Base-by-base conservation (phyloP, 2,329 filamentous ascomycete genomes). In the Nothophaeocryptopus gaeumannii region DNA sequence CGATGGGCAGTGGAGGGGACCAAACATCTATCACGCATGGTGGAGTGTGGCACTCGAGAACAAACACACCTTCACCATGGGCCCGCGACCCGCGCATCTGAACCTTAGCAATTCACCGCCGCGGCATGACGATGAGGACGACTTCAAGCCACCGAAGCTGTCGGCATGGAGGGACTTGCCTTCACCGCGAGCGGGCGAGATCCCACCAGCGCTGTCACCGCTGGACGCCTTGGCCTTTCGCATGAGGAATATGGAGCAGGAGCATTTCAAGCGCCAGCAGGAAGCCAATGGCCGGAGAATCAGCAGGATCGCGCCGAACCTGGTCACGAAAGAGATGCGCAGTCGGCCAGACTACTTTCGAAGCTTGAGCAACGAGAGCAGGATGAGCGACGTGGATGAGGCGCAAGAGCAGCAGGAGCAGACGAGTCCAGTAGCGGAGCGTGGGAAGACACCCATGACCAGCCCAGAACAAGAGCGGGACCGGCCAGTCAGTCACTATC, bases 141-240 rank as follows among this genome's bases (percentile, higher is more conserved):
- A 58, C 49, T 58, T 61, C 47, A 51, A 57, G 15, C 63, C 61
- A 34, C 61, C 63, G 20, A 55, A 56, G 31, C 47, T 58, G 20
- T 55, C 55, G 35, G 63, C 62, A 50, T 51, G 63, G 38, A 60
- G 65, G 54, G 67, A 70, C 61, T 68, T 77, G 16, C 74, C 75
- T 39, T 76, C 74, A 51, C 75, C 75, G 35, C 72, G 73, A 48
- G 66, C 71, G n/a, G 75, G 75, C 67, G 70, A 83, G 61, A 80
- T 87, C 1, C 92, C 93, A 14, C 93, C 93, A 5, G 88, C 93
- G 45, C 78, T 97, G 49, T 97, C 93, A 7, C 93, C 93, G 9
- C 80, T 99, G 58, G 93, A 99, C 77, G 92, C 92, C 40, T 95
- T 99, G 67, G 92, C 92, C 15, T 79, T 92, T 55, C 92, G 97